A percentile compares a stretch with the other conserved stretches of the same genome.
Conservation (phyloP, 108 stramenopile species). For the Seminavis robusta region DNA sequence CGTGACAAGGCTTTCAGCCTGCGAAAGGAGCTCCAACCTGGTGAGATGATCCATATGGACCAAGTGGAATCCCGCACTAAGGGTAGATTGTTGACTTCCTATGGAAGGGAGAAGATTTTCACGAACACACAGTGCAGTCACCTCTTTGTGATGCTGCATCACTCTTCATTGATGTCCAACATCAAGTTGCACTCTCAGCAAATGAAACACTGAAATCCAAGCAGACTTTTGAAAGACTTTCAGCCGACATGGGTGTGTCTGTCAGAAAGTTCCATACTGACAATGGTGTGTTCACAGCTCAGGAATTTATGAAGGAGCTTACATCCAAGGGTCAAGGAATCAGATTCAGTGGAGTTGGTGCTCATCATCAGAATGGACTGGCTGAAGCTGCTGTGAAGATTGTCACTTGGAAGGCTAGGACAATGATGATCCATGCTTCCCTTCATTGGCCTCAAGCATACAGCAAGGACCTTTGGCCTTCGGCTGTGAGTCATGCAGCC, state of each 20-base stretch:
- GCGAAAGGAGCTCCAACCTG: conserved; percentile 6
- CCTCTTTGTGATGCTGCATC: conserved; percentile 46
- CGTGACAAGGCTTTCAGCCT: no score
- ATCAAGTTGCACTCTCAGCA: conserved; percentile 24
- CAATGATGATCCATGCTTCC: conserved; percentile 32
- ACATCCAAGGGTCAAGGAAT: conserved; percentile 15
- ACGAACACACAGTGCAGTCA: conserved; percentile 14
- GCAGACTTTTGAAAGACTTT: conserved; percentile 17
- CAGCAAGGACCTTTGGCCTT: conserved; percentile 27
- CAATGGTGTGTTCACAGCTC: conserved; percentile 27
- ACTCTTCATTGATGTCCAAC: conserved; percentile 8
- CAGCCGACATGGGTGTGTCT: conserved; percentile 10
- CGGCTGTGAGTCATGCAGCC: conserved; percentile 43
- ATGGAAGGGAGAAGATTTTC: conserved; percentile 24
- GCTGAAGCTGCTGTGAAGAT: conserved; percentile 45
- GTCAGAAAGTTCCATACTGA: conserved; percentile 24
- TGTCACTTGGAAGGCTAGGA: conserved; percentile 22
- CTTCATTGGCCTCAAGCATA: conserved; percentile 44
- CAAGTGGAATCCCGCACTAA: conserved; percentile 20
- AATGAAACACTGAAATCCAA: conserved; percentile 37
- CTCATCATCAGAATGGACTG: conserved; percentile 56
- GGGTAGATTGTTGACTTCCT: conserved; percentile 24
- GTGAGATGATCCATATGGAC: conserved; percentile 36
- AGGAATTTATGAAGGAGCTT: neutral
- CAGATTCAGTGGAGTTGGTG: conserved; percentile 35